These are phyloP conservation scores for Phytophthora cajani DNA, from an alignment of 352 stramenopile genomes.

Conservation along the genomic window DNA sequence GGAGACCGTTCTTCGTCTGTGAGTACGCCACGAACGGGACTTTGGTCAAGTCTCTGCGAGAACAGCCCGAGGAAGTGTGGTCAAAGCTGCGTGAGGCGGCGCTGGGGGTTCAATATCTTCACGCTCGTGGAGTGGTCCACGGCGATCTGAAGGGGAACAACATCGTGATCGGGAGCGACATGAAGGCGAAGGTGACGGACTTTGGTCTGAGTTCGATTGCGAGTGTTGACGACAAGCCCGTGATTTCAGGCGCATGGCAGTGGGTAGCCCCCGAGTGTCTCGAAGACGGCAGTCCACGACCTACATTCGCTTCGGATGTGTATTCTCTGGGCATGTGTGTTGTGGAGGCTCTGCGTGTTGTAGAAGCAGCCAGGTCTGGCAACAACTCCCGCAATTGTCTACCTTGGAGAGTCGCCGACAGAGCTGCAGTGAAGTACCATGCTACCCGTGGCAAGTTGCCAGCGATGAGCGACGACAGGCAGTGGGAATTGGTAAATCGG, in stretches of 20 bases:
- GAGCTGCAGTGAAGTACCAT: background rate
- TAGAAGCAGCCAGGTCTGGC: background rate
- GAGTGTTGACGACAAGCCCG: background rate
- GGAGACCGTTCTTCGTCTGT: conserved; percentile 24
- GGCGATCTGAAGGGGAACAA: background rate
- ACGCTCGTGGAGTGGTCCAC: background rate
- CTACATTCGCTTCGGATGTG: background rate
- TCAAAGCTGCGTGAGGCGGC: background rate
- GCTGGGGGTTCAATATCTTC: background rate
- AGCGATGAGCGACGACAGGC: background rate
- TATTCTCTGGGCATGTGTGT: background rate
- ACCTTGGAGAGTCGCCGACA: background rate
- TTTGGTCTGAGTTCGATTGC: background rate
- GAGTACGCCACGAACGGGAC: conserved; percentile 9
- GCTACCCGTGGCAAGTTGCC: background rate
- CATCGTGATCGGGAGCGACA: background rate
- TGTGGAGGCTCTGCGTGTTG: too few species aligned
- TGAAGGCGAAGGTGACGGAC: background rate
- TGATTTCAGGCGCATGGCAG: background rate
- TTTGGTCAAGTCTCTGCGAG: background rate
- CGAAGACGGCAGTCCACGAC: background rate
- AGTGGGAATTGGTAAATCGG: background rate
- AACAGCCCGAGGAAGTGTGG: background rate
- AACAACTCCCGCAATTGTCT: background rate
- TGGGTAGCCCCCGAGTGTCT: background rate